phyloP scores from a whole-genome alignment of 1,284 basidiomycete genomes.

The Leccinum pachyderme region DNA sequence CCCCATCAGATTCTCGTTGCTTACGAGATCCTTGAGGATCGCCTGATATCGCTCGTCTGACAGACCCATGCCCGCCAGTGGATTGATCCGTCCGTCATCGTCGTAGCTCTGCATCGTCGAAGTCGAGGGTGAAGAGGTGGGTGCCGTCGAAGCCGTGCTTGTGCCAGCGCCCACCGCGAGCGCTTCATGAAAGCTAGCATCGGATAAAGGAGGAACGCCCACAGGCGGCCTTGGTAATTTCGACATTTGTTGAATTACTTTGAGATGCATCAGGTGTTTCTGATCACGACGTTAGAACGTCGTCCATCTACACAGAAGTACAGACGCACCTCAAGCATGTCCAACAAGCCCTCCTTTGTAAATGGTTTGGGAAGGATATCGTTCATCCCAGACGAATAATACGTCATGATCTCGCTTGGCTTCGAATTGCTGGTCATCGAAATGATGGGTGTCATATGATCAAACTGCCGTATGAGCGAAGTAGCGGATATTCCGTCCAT shows the following conservation, averaged over 20 bases:
- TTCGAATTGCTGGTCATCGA: conserved; percentile 96
- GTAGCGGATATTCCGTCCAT: conserved; percentile 90
- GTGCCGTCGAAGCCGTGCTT: neutral
- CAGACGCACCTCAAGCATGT: conserved; percentile 82
- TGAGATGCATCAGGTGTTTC: conserved; percentile 94
- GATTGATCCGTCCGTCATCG: conserved; percentile 61
- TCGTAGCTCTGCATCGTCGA: conserved; percentile 33
- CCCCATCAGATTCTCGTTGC: conserved; percentile 51
- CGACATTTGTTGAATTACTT: conserved; percentile 82
- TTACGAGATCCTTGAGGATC: conserved; percentile 65
- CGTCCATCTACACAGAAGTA: neutral
- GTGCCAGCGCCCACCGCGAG: conserved; percentile 36
- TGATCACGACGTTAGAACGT: conserved; percentile 27
- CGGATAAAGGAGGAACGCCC: conserved; percentile 71
- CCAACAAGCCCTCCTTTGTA: conserved; percentile 86
- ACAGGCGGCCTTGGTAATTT: conserved; percentile 62
- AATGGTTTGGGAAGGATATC: conserved; percentile 98
- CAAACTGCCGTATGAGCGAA: conserved; percentile 90
- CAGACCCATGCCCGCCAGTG: conserved; percentile 71
- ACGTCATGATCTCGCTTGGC: conserved; percentile 90
- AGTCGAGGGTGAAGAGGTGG: conserved; percentile 12
- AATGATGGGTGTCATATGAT: conserved; percentile 93
- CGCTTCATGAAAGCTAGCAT: conserved; percentile 57
- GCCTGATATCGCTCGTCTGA: conserved; percentile 73
- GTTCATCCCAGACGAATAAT: conserved; percentile 90